phyloP scores from a whole-genome alignment of 768 basidiomycete genomes.

The Russula sp. region DNA sequence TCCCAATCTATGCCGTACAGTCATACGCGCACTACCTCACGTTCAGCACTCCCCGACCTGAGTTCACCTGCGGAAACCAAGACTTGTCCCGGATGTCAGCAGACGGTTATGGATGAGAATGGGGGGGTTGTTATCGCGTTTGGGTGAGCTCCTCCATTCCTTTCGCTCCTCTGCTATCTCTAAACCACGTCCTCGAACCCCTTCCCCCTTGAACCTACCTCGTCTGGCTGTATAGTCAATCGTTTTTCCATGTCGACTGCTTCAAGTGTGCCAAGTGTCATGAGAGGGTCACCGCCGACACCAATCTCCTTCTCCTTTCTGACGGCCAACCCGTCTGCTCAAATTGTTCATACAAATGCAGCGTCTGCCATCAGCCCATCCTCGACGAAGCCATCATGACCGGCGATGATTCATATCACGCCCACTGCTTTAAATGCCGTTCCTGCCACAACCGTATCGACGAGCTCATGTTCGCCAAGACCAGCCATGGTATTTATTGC shows the following conservation, averaged over 20 bases:
- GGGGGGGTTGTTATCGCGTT: slow-evolving; percentile 93
- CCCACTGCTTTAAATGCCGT: slow-evolving; percentile 97
- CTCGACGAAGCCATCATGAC: slow-evolving; percentile 99
- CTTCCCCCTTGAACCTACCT: slow-evolving; percentile 9
- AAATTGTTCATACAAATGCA: slow-evolving; percentile 93
- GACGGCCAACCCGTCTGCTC: slow-evolving; percentile 97
- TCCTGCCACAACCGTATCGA: slow-evolving; percentile 93
- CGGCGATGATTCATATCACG: slow-evolving; percentile 97
- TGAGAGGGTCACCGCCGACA: slow-evolving; percentile 91
- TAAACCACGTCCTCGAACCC: not conserved
- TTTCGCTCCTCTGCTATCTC: not conserved
- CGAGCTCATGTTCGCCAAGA: slow-evolving; percentile 98
- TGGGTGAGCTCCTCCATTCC: slow-evolving; percentile 51
- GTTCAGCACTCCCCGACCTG: slow-evolving; percentile 23
- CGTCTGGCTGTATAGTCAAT: slow-evolving; percentile 56
- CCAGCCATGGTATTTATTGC: slow-evolving; percentile 96
- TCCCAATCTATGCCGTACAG: slow-evolving; percentile 19
- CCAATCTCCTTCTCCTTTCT: slow-evolving; percentile 92
- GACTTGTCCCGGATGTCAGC: slow-evolving; percentile 78
- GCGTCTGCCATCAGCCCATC: slow-evolving; percentile 89
- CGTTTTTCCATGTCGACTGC: slow-evolving; percentile 92
- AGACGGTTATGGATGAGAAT: slow-evolving; percentile 72
- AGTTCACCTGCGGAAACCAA: slow-evolving; percentile 47
- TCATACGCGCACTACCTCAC: slow-evolving; percentile 11
- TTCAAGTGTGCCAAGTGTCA: slow-evolving; percentile 97